Base-by-base conservation (phyloP, 768 basidiomycete species). In the Russula sp. region DNA sequence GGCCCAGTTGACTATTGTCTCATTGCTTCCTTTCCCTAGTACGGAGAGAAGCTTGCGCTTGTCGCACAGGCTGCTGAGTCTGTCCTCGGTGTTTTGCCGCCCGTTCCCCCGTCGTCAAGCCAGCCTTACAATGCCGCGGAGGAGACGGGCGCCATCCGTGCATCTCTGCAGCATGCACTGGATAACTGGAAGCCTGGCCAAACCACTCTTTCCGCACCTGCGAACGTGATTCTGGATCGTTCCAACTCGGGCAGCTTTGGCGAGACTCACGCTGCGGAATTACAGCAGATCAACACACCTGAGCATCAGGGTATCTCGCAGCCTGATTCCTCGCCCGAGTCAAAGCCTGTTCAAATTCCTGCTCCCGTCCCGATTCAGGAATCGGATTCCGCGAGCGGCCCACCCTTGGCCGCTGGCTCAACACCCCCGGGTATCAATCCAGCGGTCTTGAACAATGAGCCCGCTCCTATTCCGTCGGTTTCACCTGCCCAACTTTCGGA, bases 181-280 rank as follows among this genome's bases (percentile, higher is more conserved):
- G 91, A 94, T 73, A 82, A 86, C 68, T 92, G 90, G 76, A 83
- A 83, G 71, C 83, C 84, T 1, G 91, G 90, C 0, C 79, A 83
- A 63, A 80, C 83, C 69, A 79, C 80, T 14, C 66, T 74, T 44
- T 73, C 78, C 13, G 79, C 80, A 18, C 65, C 74, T 16, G 73
- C 78, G 32, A 76, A 78, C 6, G 75, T 80, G n/a, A 62, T 88
- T 71, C 79, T 90, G 46, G 79, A 80, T 64, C 79, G 86, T 64
- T 87, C 87, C 4, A 88, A 93, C 70, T 89, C 88, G 0, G 83
- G 83, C 62, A 91, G 88, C 74, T 94, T 94, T 71, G 92, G 92
- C 22, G 89, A 88, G 74, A 92, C 86, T 44, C 92, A 94, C 70
- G 89, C 88, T 0, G 79, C 76, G 40, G 92, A 93, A 75, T 79